Evolutionary conservation across 2,329 filamentous ascomycete species (phyloP).

Genomic region (Paecilomyces dactylethromorphus): DNA sequence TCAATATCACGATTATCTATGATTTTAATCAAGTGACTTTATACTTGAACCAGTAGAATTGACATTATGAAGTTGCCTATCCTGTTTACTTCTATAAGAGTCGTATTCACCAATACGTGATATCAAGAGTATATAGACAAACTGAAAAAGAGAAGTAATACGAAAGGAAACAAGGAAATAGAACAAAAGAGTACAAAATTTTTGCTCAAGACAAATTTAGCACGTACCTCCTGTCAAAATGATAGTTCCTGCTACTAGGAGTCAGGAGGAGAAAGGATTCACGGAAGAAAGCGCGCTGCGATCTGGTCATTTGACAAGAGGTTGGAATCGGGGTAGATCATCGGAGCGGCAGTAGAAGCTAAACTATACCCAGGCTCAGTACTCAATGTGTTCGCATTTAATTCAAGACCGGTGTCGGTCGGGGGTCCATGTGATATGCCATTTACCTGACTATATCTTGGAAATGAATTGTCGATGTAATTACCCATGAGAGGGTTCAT

Average conservation of each 20-base stretch:
- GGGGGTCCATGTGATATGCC: neutral
- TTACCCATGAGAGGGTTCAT: neutral
- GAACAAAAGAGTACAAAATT: neutral
- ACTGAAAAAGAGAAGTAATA: neutral
- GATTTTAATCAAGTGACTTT: too few relatives aligned
- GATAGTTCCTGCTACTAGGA: neutral
- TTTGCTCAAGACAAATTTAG: neutral
- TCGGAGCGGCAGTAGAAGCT: neutral
- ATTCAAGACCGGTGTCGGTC: neutral
- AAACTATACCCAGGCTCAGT: neutral
- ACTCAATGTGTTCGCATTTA: neutral
- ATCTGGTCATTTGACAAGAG: neutral
- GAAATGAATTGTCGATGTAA: neutral
- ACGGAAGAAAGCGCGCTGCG: neutral
- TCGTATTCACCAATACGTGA: too few relatives aligned
- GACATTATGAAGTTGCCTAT: too few relatives aligned
- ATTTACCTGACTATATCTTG: neutral
- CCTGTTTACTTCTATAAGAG: too few relatives aligned
- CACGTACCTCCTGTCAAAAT: neutral
- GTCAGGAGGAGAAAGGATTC: neutral
- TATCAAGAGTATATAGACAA: too few relatives aligned
- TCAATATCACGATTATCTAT: too few relatives aligned
- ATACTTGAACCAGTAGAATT: too few relatives aligned
- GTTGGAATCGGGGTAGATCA: neutral
- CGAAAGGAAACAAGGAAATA: neutral